A percentile compares a stretch with the other conserved stretches of the same genome.
Evolutionary conservation across 768 basidiomycete species (phyloP).

Genomic region (Naganishia antarctica): DNA sequence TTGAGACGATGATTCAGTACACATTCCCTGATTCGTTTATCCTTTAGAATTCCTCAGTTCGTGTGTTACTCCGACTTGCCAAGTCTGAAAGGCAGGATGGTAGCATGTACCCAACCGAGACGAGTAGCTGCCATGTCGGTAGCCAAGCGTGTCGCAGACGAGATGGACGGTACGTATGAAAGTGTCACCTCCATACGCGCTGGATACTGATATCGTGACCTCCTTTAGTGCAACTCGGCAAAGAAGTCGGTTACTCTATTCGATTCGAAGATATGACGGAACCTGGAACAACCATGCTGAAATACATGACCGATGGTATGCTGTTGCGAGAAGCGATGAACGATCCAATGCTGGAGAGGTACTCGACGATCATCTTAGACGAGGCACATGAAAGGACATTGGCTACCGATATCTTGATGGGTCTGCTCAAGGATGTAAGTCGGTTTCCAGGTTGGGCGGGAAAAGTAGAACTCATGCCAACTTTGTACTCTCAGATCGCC

Average conservation of each 20-base stretch:
- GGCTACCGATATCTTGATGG: conserved; percentile 98
- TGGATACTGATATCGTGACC: conserved; percentile 1
- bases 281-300: conserved; percentile 83
- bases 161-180: conserved; percentile 82
- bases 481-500: conserved; percentile 52
- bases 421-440: conserved; percentile 65
- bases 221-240: conserved; percentile 72
- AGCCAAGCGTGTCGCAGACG: conserved; percentile 95
- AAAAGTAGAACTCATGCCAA: no score
- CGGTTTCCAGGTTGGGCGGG: no score
- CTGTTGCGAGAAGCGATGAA: conserved; percentile 96
- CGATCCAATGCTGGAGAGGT: conserved; percentile 78
- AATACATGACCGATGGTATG: conserved; percentile 99
- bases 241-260: conserved; percentile 94
- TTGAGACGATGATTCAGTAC: conserved; percentile 52
- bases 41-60: conserved; percentile 73
- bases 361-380: conserved; percentile 96
- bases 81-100: conserved; percentile 78
- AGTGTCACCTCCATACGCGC: not conserved
- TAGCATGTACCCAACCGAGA: conserved; percentile 94
- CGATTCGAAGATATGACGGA: conserved; percentile 97
- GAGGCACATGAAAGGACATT: conserved; percentile 98
- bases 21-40: not conserved
- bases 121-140: conserved; percentile 97
- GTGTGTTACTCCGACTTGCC: conserved; percentile 90